Evolutionary conservation across 805 yeast genomes (phyloP), one percentile per base, ranked within the genome.

Genomic region (Yarrowia alimentaria): DNA sequence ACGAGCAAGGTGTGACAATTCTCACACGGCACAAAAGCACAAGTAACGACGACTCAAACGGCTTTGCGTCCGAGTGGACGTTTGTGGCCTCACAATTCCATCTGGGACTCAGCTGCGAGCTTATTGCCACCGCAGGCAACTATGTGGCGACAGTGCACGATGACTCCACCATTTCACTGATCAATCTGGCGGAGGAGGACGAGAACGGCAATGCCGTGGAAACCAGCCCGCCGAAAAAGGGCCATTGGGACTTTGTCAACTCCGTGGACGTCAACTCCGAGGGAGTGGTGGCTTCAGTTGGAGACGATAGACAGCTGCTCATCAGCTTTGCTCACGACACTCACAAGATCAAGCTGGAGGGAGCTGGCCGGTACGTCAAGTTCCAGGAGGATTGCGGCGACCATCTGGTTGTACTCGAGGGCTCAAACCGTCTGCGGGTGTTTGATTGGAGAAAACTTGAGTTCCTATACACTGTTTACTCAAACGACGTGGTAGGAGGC

Each of bases 331-430:
- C 18, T 6, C n/a, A 33, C 22, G 49, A 25, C 12, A 24, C 54
- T 2, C 56, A 54, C 5, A 31, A 45, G 5, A 25, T 60, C 32
- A 26, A 54, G 8, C 53, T 59, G 11, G 42, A 59, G 13, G 57
- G 57, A 1, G 52, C 61, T 7, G 66, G 68, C 1, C 55, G 61
- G 8, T 26, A 55, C 2, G 67, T 66, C 13, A 66, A 63, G 53
- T 63, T 64, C 47, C 66, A 69, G 68, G 56, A 59, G 21, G 68
- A 65, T 20, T 67, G 63, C 18, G 54, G 62, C 18, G 70, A 67
- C 34, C 61, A 61, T 35, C 40, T 68, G 13, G 56, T 68, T 14
- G 61, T 68, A 8, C 63, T 68, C 12, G 73, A 68, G 24, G 58
- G 63, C 14, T 66, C 65, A 6, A 62, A 60, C 26, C 53, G 55